A percentile compares a stretch with the other conserved stretches of the same genome.
Evolutionary conservation across 2,329 filamentous ascomycete genomes (phyloP).

Genomic region (Emmonsia crescens): DNA sequence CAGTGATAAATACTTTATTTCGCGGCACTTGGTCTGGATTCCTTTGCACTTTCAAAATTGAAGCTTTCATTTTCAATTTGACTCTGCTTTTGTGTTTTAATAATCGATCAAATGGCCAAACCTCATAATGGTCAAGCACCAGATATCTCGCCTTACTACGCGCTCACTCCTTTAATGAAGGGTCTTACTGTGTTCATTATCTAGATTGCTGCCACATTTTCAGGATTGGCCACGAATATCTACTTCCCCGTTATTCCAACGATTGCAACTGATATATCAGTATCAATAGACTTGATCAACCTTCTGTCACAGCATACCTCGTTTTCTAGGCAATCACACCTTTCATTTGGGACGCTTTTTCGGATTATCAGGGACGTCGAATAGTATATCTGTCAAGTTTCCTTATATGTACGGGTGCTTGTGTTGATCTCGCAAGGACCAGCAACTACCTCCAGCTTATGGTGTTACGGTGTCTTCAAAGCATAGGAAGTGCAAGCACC

Average conservation of each 20-base stretch:
- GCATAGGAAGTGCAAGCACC: constrained; percentile 33
- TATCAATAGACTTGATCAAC: constrained; percentile 31
- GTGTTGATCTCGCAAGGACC: constrained; percentile 31
- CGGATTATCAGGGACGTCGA: constrained; percentile 33
- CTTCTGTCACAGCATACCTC: constrained; percentile 38
- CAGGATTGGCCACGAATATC: constrained; percentile 36
- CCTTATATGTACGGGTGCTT: constrained; percentile 30
- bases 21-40: not conserved
- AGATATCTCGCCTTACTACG: not conserved
- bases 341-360: constrained; percentile 31
- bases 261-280: constrained; percentile 31
- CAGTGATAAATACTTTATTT: not conserved
- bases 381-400: constrained; percentile 30
- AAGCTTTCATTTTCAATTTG: not conserved
- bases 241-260: constrained; percentile 37
- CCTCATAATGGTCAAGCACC: no score
- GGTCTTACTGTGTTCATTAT: not conserved
- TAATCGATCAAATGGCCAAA: not conserved
- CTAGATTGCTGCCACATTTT: constrained; percentile 16
- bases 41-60: not conserved
- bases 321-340: constrained; percentile 37
- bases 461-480: constrained; percentile 34
- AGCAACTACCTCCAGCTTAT: constrained; percentile 31
- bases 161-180: not conserved
- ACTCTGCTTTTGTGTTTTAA: not conserved